Conservation (phyloP, 371 early-diverging fungal genomes). For the Mucor circinelloides region DNA sequence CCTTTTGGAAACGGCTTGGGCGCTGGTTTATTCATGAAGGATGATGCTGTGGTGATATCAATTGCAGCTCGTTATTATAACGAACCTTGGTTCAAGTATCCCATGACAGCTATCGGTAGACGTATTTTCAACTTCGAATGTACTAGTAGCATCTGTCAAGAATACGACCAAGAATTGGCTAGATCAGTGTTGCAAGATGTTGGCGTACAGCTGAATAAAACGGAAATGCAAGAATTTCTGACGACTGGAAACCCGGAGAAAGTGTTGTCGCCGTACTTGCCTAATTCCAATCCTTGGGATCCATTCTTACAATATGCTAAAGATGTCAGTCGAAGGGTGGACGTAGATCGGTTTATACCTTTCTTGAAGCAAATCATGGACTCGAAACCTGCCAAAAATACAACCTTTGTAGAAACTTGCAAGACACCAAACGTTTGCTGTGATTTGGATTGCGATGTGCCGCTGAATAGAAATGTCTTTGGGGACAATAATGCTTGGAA, state of each 20-base stretch:
- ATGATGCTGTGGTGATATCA: slow-evolving; percentile 33
- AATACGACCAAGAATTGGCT: slow-evolving; percentile 4
- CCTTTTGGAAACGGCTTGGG: slow-evolving; percentile 53
- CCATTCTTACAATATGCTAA: slow-evolving; percentile 17
- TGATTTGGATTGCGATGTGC: slow-evolving; percentile 19
- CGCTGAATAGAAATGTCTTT: slow-evolving; percentile 27
- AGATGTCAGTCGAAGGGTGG: slow-evolving; percentile 16
- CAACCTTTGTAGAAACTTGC: slow-evolving; percentile 21
- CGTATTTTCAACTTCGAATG: slow-evolving; percentile 43
- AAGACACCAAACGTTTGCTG: slow-evolving; percentile 23
- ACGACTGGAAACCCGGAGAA: slow-evolving; percentile 1
- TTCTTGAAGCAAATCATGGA: slow-evolving; percentile 17
- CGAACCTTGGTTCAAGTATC: slow-evolving; percentile 55
- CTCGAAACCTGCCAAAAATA: not conserved
- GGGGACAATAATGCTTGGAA: slow-evolving; percentile 22
- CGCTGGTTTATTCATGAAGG: slow-evolving; percentile 51
- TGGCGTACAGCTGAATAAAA: not conserved
- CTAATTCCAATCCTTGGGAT: not conserved
- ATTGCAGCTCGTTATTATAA: slow-evolving; percentile 39
- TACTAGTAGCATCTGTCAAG: slow-evolving; percentile 12
- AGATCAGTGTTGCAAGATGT: not conserved
- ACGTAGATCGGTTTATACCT: slow-evolving; percentile 20
- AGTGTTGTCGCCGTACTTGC: not conserved
- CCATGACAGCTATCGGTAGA: slow-evolving; percentile 48
- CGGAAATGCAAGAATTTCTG: slow-evolving; percentile 14